Percentiles rank a stretch among this genome's conserved stretches.
These are phyloP conservation scores for Lachnellula suecica DNA, from an alignment of 2,329 filamentous ascomycete species.

Conservation along the genomic window DNA sequence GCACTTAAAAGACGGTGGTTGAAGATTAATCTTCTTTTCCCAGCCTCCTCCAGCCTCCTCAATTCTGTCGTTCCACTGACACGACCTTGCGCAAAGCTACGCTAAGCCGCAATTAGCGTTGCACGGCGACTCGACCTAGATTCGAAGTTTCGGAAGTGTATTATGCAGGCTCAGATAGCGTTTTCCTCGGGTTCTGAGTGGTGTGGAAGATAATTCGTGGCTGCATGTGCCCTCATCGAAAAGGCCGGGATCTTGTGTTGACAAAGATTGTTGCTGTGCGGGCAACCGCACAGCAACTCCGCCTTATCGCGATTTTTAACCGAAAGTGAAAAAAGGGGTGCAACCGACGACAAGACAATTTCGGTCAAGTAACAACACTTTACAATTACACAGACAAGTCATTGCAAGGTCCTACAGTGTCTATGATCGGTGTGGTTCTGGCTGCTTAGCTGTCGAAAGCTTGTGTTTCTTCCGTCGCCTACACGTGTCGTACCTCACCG, in stretches of 20 bases:
- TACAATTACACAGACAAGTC: background rate
- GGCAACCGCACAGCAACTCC: background rate
- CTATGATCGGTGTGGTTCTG: no score
- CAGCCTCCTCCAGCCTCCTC: slow-evolving; percentile 2
- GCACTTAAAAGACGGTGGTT: slow-evolving; percentile 22
- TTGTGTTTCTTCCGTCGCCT: background rate
- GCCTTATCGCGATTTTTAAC: background rate
- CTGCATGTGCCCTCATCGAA: background rate
- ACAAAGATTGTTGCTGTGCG: no score
- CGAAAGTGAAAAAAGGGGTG: background rate
- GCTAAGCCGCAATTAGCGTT: background rate
- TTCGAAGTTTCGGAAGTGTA: background rate
- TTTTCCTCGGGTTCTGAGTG: background rate
- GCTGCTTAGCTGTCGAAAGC: background rate
- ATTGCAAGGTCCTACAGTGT: background rate
- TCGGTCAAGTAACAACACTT: background rate
- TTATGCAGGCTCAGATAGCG: background rate
- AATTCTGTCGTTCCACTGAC: background rate
- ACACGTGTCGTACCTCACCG: background rate
- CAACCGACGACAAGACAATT: background rate
- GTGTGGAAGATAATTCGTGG: background rate
- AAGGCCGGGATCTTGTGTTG: no score
- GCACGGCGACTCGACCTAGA: background rate
- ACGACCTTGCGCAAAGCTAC: background rate
- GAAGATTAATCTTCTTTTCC: slow-evolving; percentile 6